These are phyloP conservation scores for Xeromyces bisporus DNA, from an alignment of 495 filamentous ascomycete genomes.

Conservation along the genomic window DNA sequence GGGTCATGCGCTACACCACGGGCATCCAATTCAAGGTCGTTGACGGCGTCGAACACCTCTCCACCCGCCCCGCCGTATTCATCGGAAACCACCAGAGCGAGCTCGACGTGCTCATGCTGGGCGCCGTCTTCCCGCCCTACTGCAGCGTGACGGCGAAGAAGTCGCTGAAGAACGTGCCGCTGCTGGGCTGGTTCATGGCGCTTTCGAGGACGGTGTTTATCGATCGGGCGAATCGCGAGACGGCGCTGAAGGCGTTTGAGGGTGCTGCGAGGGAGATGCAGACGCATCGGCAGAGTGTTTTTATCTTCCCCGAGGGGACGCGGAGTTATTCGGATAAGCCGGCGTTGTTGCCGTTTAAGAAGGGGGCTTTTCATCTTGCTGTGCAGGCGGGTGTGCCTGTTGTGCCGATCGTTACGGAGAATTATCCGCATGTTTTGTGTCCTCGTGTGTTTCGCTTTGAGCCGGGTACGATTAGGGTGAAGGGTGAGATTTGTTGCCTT, in stretches of 20 bases:
- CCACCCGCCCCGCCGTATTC: constrained; percentile 69
- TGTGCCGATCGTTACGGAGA: constrained; percentile 67
- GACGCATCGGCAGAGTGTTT: constrained; percentile 63
- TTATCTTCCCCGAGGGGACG: constrained; percentile 89
- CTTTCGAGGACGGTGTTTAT: constrained; percentile 87
- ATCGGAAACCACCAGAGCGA: constrained; percentile 90
- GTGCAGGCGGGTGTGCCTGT: constrained; percentile 87
- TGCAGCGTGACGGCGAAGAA: constrained; percentile 90
- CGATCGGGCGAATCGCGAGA: constrained; percentile 64
- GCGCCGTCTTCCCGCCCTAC: constrained; percentile 71
- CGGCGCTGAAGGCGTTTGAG: constrained; percentile 72
- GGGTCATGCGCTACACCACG: constrained; percentile 54
- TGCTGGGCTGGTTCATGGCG: constrained; percentile 94
- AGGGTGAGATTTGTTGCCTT: constrained; percentile 56
- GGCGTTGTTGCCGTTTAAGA: constrained; percentile 80
- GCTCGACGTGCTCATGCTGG: constrained; percentile 84
- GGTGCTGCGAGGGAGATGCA: constrained; percentile 68
- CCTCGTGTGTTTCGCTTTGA: constrained; percentile 52
- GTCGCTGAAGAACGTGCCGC: constrained; percentile 59
- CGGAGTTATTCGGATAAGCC: constrained; percentile 73
- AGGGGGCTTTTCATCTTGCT: constrained; percentile 92
- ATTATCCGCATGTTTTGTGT: constrained; percentile 73
- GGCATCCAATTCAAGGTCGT: constrained; percentile 66
- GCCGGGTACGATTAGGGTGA: constrained; percentile 60
- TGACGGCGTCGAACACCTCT: constrained; percentile 47